phyloP scores from a whole-genome alignment of 2,329 filamentous ascomycete species.

The Cladophialophora bantiana region DNA sequence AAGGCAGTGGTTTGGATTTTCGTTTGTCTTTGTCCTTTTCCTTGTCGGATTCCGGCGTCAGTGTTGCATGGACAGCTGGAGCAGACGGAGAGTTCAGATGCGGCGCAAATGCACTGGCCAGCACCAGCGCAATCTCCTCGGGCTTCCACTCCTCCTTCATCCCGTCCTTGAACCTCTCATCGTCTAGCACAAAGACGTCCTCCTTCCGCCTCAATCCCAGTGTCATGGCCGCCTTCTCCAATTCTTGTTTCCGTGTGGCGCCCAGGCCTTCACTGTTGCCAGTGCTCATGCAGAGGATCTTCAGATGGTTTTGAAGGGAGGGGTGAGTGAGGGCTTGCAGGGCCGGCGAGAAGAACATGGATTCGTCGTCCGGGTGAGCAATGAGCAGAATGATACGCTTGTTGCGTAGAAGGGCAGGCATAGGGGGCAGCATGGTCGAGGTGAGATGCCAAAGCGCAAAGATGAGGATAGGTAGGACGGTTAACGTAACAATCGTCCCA shows the following conservation, averaged over 20 bases:
- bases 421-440: constrained; percentile 47
- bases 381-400: constrained; percentile 93
- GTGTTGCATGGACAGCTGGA: constrained; percentile 47
- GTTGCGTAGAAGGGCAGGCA: constrained; percentile 69
- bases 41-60: constrained; percentile 10
- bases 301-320: constrained; percentile 84
- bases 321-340: constrained; percentile 83
- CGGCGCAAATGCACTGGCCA: constrained; percentile 77
- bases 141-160: constrained; percentile 83
- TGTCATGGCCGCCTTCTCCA: constrained; percentile 77
- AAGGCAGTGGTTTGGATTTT: constrained; percentile 22
- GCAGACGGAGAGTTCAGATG: constrained; percentile 53
- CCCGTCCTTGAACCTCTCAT: constrained; percentile 80
- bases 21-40: constrained; percentile 31
- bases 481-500: constrained; percentile 29
- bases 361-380: constrained; percentile 97
- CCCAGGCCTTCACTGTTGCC: constrained; percentile 89
- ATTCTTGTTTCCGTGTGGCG: constrained; percentile 79
- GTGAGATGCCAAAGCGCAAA: constrained; percentile 45
- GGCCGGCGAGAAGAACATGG: constrained; percentile 97
- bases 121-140: constrained; percentile 71
- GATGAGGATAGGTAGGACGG: constrained; percentile 34
- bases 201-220: constrained; percentile 77
- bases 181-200: constrained; percentile 86
- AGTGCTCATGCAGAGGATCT: constrained; percentile 90